Conservation (phyloP, 352 stramenopile genomes). For the Globisporangium camurandrum region DNA sequence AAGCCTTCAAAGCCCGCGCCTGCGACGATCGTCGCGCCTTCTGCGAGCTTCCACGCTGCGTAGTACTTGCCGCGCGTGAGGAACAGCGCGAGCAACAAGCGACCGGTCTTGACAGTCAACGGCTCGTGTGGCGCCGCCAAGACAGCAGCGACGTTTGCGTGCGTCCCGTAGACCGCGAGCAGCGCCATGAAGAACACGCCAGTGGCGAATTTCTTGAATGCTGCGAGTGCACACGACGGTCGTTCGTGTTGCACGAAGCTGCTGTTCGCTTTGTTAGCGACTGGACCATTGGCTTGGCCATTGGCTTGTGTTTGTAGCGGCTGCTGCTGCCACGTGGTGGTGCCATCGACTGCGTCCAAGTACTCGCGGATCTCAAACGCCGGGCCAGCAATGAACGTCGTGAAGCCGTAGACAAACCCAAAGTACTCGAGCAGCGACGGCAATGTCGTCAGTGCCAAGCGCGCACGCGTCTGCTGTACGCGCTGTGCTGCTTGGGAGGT, state of each 20-base stretch:
- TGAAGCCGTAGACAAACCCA: conserved; percentile 96
- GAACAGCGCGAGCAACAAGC: conserved; percentile 88
- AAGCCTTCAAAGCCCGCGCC: conserved; percentile 94
- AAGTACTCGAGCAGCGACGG: conserved; percentile 93
- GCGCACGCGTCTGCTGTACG: conserved; percentile 32
- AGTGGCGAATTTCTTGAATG: conserved; percentile 77
- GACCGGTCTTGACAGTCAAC: conserved; percentile 68
- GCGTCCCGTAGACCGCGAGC: conserved; percentile 39
- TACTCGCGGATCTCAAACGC: conserved; percentile 95
- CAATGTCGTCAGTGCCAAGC: conserved; percentile 70
- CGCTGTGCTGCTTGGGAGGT: no score
- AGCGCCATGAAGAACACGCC: conserved; percentile 55
- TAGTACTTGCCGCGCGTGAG: conserved; percentile 95
- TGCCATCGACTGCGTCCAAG: conserved; percentile 55
- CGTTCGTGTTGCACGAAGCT: no score
- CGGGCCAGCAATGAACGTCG: conserved; percentile 92
- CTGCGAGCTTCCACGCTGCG: conserved; percentile 91
- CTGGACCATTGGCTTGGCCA: no score
- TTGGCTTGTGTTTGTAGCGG: no score
- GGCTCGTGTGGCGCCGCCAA: conserved; percentile 40
- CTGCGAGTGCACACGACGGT: conserved; percentile 55
- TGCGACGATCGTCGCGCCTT: conserved; percentile 74
- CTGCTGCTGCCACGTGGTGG: conserved; percentile 49
- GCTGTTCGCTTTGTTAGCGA: no score
- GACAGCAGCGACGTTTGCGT: conserved; percentile 36